phyloP scores from a whole-genome alignment of 805 yeast genomes.

The Tetrapisispora arboricola region DNA sequence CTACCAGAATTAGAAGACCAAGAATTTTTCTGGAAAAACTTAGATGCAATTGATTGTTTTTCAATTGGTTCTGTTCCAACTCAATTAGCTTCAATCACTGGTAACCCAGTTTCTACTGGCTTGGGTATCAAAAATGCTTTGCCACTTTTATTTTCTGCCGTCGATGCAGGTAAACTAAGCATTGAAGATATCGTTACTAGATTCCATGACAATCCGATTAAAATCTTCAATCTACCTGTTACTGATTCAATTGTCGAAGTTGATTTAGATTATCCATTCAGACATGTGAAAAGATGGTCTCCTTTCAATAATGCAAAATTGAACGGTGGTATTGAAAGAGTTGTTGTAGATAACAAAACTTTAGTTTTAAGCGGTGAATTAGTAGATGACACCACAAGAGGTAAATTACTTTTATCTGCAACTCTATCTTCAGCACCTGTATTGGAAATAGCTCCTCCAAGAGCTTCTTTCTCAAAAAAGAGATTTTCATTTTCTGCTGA shows the following conservation, averaged over 20 bases:
- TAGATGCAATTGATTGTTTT: slow-evolving; percentile 72
- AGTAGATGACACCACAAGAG: slow-evolving; percentile 48
- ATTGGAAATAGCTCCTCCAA: slow-evolving; percentile 30
- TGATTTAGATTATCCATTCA: slow-evolving; percentile 52
- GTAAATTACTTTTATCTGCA: slow-evolving; percentile 44
- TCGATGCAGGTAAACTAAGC: slow-evolving; percentile 60
- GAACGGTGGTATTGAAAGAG: slow-evolving; percentile 83
- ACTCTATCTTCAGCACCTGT: slow-evolving; percentile 30
- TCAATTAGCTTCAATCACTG: slow-evolving; percentile 54
- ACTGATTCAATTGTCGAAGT: slow-evolving; percentile 66
- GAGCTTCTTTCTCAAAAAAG: slow-evolving; percentile 29
- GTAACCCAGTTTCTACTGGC: slow-evolving; percentile 55
- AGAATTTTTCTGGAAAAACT: slow-evolving; percentile 66
- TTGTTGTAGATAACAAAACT: slow-evolving; percentile 64
- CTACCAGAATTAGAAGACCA: slow-evolving; percentile 79
- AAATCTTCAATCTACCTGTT: slow-evolving; percentile 72
- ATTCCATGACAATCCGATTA: slow-evolving; percentile 72
- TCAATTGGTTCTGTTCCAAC: slow-evolving; percentile 76
- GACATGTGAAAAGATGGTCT: slow-evolving; percentile 43
- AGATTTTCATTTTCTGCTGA: slow-evolving; percentile 46
- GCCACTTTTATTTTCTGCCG: slow-evolving; percentile 75
- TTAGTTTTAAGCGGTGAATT: slow-evolving; percentile 77
- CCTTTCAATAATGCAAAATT: slow-evolving; percentile 46
- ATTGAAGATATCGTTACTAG: slow-evolving; percentile 60
- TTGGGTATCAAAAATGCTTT: slow-evolving; percentile 70